Evolutionary conservation across 2,329 filamentous ascomycete species (phyloP).

Genomic region (Teratosphaeria pseudoeucalypti): DNA sequence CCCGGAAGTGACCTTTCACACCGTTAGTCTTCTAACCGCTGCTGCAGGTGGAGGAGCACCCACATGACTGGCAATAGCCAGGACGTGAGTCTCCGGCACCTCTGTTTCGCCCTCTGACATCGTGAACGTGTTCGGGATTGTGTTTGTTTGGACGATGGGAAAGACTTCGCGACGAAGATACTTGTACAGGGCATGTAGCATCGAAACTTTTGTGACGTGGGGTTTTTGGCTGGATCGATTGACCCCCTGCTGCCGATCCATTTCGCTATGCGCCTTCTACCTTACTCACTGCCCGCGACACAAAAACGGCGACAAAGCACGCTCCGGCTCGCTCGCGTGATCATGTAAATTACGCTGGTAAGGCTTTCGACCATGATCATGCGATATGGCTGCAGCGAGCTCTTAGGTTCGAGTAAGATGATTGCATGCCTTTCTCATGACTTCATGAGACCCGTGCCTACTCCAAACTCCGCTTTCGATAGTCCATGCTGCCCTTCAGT

Average conservation of each 20-base stretch:
- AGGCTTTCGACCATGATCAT: background rate
- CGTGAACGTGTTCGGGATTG: background rate
- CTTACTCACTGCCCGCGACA: background rate
- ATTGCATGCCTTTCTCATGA: background rate
- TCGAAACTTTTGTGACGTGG: background rate
- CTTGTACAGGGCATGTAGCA: background rate
- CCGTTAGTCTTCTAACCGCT: slow-evolving; percentile 9
- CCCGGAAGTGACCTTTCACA: slow-evolving; percentile 58
- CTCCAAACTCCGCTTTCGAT: background rate
- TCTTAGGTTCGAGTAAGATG: background rate
- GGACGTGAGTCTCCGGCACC: slow-evolving; percentile 56
- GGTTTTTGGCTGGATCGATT: background rate
- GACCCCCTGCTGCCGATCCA: background rate
- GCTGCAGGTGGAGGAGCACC: slow-evolving; percentile 30
- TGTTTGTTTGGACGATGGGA: background rate
- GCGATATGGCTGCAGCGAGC: background rate
- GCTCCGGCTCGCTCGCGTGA: background rate
- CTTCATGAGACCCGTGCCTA: background rate
- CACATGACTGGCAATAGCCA: slow-evolving; percentile 95
- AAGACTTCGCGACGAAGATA: background rate
- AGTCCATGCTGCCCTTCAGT: background rate
- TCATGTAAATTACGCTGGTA: background rate
- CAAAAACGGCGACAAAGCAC: background rate
- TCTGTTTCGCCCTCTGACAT: slow-evolving; percentile 13
- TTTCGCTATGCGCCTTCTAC: background rate